Evolutionary conservation across 1,284 basidiomycete genomes (phyloP), one percentile per base, ranked within the genome.

Genomic region (Cutaneotrichosporon arboriforme): DNA sequence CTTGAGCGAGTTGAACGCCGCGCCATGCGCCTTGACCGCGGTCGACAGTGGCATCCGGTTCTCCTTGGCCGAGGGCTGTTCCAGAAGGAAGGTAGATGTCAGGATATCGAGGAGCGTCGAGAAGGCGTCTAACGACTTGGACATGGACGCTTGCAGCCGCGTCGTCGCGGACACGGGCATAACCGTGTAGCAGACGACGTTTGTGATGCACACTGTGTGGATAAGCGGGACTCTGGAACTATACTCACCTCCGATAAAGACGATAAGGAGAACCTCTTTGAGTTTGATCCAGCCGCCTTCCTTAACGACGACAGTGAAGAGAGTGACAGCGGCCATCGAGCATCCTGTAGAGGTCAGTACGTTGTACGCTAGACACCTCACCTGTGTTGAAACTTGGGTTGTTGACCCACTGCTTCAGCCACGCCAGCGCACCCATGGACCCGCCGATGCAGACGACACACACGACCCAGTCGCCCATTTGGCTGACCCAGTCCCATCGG

Each of bases 321-420:
- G 79, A 22, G 89, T 86, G 43, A 94, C 90, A 1, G 86, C 83
- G 0, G 85, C 86, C 90, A 94, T 93, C 47, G 88, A 92, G 65
- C 88, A 91, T 5, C 90, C 90, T 86, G n/a, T n/a, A n/a, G 59
- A 50, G 36, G 45, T 52, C 23, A 53, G 47, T 21, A 18, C 21
- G 10, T n/a, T 10, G 31, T 35, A 9, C 8, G 4, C 8, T n/a
- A n/a, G 8, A 8, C 14, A 8, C 64, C 80, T 65, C 70, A 83
- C 89, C 90, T n/a, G 90, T 88, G 65, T 91, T 92, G 72, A 94
- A 97, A 15, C 86, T 84, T 1, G 90, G 87, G 68, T 88, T 93
- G 9, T 78, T 82, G 77, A 97, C 89, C 84, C 87, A 91, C 5
- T 90, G 80, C 73, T 96, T 77, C 12, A 69, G 61, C 72, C 71